These are phyloP conservation scores for Raddia distichophylla DNA, from an alignment of 176 grass and related monocot genomes.

Conservation along the genomic window DNA sequence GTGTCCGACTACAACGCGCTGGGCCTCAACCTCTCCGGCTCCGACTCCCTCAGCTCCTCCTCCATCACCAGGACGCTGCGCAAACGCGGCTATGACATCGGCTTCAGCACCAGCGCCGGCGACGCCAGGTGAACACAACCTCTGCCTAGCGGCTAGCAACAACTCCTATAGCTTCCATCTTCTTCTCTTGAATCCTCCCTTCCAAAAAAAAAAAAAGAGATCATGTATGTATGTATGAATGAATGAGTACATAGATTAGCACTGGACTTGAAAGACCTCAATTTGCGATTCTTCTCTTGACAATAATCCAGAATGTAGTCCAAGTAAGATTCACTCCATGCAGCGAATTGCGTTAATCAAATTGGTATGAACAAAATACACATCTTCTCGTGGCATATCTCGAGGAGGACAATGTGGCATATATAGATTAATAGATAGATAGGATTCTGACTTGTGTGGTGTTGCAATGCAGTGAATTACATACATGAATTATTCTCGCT, in stretches of 20 bases:
- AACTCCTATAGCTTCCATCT: not conserved
- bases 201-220: slow-evolving; percentile 27
- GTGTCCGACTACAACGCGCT: slow-evolving; percentile 93
- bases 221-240: slow-evolving; percentile 37
- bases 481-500: no score
- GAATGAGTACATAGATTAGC: slow-evolving; percentile 63
- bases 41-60: slow-evolving; percentile 59
- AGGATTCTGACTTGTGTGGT: no score
- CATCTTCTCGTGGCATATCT: not conserved
- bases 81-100: slow-evolving; percentile 57
- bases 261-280: slow-evolving; percentile 23
- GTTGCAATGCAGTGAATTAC: no score
- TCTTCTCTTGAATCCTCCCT: not conserved
- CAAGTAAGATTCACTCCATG: slow-evolving; percentile 39
- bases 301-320: slow-evolving; percentile 33
- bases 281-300: slow-evolving; percentile 35
- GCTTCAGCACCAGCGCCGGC: slow-evolving; percentile 38
- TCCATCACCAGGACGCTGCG: slow-evolving; percentile 67
- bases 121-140: slow-evolving; percentile 37
- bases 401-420: not conserved
- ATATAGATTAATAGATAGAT: no score
- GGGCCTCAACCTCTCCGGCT: slow-evolving; percentile 55
- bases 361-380: slow-evolving; percentile 21
- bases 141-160: not conserved
- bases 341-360: not conserved